These are phyloP conservation scores for maize (Zea mays) DNA, from an alignment of 176 grass and related monocot species.

Conservation along the genomic window Zm-B73-REFERENCE-NAM-5.0 NC_050101.1:50583501-50584000, in stretches of 20 bases:
- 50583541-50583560: conserved; percentile 50
- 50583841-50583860: neutral
- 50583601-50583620: conserved; percentile 7
- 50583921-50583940: neutral
- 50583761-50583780: neutral
- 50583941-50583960: neutral
- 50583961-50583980: conserved; percentile 14
- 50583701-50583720: neutral
- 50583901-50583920: neutral
- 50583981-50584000: conserved; percentile 10
- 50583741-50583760: neutral
- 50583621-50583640: too few relatives aligned
- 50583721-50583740: neutral
- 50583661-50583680: neutral
- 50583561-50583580: conserved; percentile 65
- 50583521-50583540: conserved; percentile 71
- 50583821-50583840: neutral
- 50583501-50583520: conserved; percentile 75
- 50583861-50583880: neutral
- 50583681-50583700: neutral
- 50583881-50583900: neutral
- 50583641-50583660: neutral
- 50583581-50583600: conserved; percentile 5
- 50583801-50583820: neutral
- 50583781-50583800: neutral